Base-by-base conservation (phyloP, 257 asterid genomes). In the Petrea volubilis region DNA sequence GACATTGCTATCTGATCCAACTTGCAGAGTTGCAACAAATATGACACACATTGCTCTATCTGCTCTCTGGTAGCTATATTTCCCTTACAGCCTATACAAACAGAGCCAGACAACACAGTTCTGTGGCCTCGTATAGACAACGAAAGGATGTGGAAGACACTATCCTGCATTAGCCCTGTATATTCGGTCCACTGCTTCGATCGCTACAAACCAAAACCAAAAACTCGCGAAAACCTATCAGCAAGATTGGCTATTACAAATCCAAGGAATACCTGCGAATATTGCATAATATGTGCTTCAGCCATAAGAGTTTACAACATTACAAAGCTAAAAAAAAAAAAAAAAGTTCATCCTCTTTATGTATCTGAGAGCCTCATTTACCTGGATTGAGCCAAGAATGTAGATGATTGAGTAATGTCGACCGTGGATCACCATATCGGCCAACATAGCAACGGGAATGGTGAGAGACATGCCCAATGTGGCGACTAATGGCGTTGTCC, bases 401-500 rank as follows among this genome's bases (percentile, higher is more conserved):
- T 95, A 95, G 62, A 92, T 86, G 62, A 92, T 90, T 15, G 99
- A 95, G 79, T 92, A 95, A 68, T 85, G 97, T 2, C 99, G 92
- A 9, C 99, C 99, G 46, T 95, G 99, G 72, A 95, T 88, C 74
- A 88, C 51, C 95, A 95, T 95, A 77, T 95, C 99, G 20, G 99
- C 99, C 68, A 88, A 80, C 99, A 95, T 95, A 44, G 99, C 98
- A 9, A 92, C 85, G 8, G 99, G 99, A 67, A 95, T 95, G 73
- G 98, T 95, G 52, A 95, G 96, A 46, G 99, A 95, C 96, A 95
- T 85, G 79, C 98, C 99, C 74, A 95, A 74, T 17, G 99, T 95
- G 72, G 99, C 99, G 60, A 95, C 99, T 15, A 95, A 74, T 11
- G 99, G 99, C 24, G 98, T 95, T 50, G 99, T 95, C 99, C 99